Conservation (phyloP, 192 early-diverging fungal species). For the Linnemannia schmuckeri region DNA sequence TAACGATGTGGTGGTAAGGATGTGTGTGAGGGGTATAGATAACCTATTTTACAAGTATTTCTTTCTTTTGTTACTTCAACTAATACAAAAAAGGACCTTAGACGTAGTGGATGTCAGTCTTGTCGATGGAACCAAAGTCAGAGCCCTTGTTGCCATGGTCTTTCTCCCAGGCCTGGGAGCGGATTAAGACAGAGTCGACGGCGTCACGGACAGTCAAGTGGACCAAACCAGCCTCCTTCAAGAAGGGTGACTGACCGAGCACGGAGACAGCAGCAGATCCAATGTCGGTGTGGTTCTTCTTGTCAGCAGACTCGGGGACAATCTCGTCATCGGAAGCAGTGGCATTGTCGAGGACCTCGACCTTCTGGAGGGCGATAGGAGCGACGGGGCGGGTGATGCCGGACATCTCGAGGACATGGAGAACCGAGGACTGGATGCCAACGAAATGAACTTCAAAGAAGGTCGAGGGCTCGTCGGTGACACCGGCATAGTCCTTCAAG, state of each 20-base stretch:
- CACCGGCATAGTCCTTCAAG: slow-evolving; percentile 54
- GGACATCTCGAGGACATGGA: slow-evolving; percentile 36
- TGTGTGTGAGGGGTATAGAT: slow-evolving; percentile 1
- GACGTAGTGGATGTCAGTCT: slow-evolving; percentile 40
- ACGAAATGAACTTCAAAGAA: slow-evolving; percentile 62
- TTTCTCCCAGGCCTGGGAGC: slow-evolving; percentile 32
- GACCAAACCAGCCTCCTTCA: slow-evolving; percentile 53
- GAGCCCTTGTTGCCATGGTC: neutral
- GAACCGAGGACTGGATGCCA: slow-evolving; percentile 47
- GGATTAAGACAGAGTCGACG: slow-evolving; percentile 42
- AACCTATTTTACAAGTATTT: neutral
- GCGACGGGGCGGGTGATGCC: slow-evolving; percentile 47
- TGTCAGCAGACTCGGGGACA: neutral
- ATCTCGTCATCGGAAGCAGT: neutral
- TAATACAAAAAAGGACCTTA: slow-evolving; percentile 11
- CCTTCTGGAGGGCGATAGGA: slow-evolving; percentile 39
- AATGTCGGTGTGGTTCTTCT: slow-evolving; percentile 3
- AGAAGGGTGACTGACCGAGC: slow-evolving; percentile 32
- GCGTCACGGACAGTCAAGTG: slow-evolving; percentile 56
- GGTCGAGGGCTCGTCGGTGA: slow-evolving; percentile 31
- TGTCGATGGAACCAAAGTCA: neutral
- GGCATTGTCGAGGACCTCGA: slow-evolving; percentile 33
- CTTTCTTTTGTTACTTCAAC: too few species aligned
- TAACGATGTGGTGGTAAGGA: neutral
- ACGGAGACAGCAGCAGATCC: slow-evolving; percentile 23